Base-by-base conservation (phyloP, 1,284 basidiomycete genomes). In the Sporisorium iseilematis-ciliati region DNA sequence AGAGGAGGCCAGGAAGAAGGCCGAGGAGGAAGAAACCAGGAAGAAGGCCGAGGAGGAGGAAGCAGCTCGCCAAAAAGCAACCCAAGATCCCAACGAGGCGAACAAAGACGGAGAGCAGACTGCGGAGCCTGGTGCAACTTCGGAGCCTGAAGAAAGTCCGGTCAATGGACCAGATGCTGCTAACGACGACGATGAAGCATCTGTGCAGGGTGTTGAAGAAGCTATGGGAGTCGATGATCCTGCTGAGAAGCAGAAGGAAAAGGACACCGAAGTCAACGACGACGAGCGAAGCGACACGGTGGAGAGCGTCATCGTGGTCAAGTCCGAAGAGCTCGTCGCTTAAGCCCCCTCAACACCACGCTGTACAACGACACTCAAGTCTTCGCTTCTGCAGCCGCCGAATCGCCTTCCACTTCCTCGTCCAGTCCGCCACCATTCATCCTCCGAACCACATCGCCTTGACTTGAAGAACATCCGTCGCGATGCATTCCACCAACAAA, bases 241-340 rank as follows among this genome's bases (percentile, higher is more conserved):
- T 8, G 46, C 26, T 31, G 46, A n/a, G 7, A 31, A 50, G 48
- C 26, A n/a, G 16, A 31, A 50, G 48, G 48, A 50, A 7, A 50
- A 50, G 8, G 31, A 29, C n/a, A 7, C 26, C 26, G n/a, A 18
- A 7, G n/a, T 11, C n/a, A 10, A 50, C 3, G 43, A 25, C 7
- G 11, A 25, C 21, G 10, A 45, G 43, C 43, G 21, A 11, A n/a
- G n/a, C 8, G 29, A 11, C 1, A 33, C 4, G 10, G 31, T 1
- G 1, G 31, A 50, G n/a, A 50, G 31, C 31, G 29, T 20, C 4
- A n/a, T 31, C 4, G 48, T 31, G n/a, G n/a, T 50, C 48, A 50
- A 50, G 48, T n/a, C 33, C 29, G 48, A 50, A 50, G 7, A 20
- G 3, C 33, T 31, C 2, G 26, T 35, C 29, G 33, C 33, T 33